Conservation (phyloP, 2,329 filamentous ascomycete genomes). For the Monascus ruber region DNA sequence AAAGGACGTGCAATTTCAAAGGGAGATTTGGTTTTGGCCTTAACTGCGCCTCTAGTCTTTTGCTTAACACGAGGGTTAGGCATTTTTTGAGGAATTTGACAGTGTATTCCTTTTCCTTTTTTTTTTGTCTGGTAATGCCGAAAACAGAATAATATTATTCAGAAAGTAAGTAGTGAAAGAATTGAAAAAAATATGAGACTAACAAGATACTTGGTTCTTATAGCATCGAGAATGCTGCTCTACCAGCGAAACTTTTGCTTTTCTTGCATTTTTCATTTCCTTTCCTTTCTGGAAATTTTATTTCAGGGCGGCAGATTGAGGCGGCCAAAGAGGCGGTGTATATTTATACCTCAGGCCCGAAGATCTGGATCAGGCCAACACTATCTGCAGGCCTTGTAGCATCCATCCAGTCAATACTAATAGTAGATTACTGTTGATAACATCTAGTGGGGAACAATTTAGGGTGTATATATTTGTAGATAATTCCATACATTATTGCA, state of each 20-base stretch:
- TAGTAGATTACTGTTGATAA: too few species aligned
- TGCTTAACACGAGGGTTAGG: conserved; percentile 16
- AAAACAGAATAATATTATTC: too few species aligned
- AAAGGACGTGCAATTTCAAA: conserved; percentile 11
- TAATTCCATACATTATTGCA: too few species aligned
- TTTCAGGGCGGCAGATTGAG: neutral
- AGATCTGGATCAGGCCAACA: neutral
- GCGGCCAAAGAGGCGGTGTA: neutral
- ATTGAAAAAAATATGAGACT: too few species aligned
- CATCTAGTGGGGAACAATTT: too few species aligned
- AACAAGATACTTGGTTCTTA: too few species aligned
- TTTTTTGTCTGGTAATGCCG: too few species aligned
- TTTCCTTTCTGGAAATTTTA: neutral
- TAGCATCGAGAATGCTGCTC: neutral
- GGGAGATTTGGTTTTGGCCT: conserved; percentile 11
- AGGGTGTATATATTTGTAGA: too few species aligned
- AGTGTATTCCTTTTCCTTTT: too few species aligned
- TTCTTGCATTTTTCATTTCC: neutral
- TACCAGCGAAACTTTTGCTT: neutral
- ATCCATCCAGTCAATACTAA: too few species aligned
- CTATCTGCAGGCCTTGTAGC: too few species aligned
- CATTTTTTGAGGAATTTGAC: conserved; percentile 10
- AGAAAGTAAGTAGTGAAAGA: too few species aligned
- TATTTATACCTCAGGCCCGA: neutral
- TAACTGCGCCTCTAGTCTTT: conserved; percentile 16